phyloP scores from a whole-genome alignment of 306 rosid species.

The Luffa aegyptiaca region DNA sequence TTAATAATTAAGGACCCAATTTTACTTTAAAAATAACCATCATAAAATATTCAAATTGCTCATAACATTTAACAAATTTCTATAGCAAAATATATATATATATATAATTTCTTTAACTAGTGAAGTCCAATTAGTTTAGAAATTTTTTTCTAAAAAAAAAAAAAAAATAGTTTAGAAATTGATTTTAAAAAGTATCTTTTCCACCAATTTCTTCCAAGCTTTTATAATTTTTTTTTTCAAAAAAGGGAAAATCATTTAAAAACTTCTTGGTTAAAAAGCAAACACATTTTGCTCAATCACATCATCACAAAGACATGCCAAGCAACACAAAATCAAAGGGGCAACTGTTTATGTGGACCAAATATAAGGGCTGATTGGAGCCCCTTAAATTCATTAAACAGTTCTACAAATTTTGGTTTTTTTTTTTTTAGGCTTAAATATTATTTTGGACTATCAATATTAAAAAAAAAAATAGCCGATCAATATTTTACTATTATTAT shows the following conservation, averaged over 20 bases:
- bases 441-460: background rate
- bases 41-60: background rate
- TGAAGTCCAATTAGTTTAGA: background rate
- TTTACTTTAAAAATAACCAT: background rate
- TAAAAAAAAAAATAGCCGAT: background rate
- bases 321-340: background rate
- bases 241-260: background rate
- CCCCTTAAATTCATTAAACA: background rate
- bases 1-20: background rate
- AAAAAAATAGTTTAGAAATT: background rate
- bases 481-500: background rate
- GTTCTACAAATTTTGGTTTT: background rate
- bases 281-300: background rate
- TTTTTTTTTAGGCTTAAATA: background rate
- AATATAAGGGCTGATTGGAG: background rate
- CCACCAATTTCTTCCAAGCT: background rate
- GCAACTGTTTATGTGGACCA: slow-evolving; percentile 7
- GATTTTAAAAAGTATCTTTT: background rate
- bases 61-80: background rate
- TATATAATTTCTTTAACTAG: background rate
- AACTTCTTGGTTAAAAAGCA: background rate
- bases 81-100: background rate
- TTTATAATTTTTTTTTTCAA: background rate
- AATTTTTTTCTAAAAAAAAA: too few relatives aligned
- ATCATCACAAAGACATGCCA: background rate